Base-by-base conservation (phyloP, 192 early-diverging fungal species). In the Rhizophlyctis rosea region DNA sequence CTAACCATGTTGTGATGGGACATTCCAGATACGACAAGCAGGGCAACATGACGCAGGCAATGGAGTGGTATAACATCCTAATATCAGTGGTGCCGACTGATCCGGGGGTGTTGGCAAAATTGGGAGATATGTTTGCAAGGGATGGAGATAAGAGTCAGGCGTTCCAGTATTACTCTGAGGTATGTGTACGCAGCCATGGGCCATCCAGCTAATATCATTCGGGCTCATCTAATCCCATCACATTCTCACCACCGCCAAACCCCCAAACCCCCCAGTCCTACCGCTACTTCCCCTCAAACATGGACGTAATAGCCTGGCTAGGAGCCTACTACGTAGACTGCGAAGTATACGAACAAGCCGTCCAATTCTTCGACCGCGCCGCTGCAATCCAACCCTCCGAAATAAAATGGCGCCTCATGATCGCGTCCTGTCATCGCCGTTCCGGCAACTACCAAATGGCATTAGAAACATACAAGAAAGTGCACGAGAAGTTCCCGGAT, bases 241-340 rank as follows among this genome's bases (percentile, higher is more conserved):
- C 23, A 28, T 66, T 7, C 39, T 44, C 39, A 44, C 18, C 9
- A 18, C 39, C 7, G 7, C 23, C 50, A 52, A 27, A 35, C 11
- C 59, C 34, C 27, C 24, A 7, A 7, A 24, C 50, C 30, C 14
- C 34, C 36, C 47, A 76, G 76, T 83, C 83, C 1, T 81, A 81
- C 65, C 74, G 83, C 21, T 85, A 83, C 68, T 76, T 70, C 68
- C 83, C 83, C 1, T 80, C 74, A 16, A 69, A 75, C 53, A 77
- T 83, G 70, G 71, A 75, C 47, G 81, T 81, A 9, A 74, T 83
- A 39, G 69, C 81, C 1, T 85, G 83, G 83, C 72, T 85, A 3
- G 83, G 81, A 4, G 80, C 83, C 5, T 81, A 83, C 61, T 83
- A 85, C 39, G 83, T 85, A 32, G 81, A 85, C 39, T 83, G 81